Conservation (phyloP, 169 alveolate genomes). For the Nephromyces sp. region DNA sequence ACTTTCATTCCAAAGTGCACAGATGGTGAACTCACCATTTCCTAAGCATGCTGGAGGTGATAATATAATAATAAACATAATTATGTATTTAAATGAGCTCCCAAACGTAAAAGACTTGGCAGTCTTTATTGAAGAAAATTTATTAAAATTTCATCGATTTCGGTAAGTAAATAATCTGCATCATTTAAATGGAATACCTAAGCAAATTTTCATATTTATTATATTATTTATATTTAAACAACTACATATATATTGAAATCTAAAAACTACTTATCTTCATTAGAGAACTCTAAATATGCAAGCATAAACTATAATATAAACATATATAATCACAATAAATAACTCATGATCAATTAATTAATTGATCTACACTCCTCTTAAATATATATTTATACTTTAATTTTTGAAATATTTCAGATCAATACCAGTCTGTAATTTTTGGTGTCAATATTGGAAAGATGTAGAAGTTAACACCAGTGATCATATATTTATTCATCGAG, state of each 20-base stretch:
- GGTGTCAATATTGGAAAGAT: constrained; percentile 1
- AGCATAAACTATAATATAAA: background rate
- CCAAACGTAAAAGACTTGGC: background rate
- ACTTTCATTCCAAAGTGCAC: background rate
- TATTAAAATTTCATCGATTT: background rate
- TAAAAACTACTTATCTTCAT: background rate
- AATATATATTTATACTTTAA: background rate
- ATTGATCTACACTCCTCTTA: background rate
- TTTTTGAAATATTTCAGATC: background rate
- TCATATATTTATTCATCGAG: background rate
- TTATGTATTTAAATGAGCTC: background rate
- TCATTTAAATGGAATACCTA: background rate
- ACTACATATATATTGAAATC: background rate
- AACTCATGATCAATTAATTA: background rate
- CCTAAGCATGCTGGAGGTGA: background rate
- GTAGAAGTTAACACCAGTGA: background rate
- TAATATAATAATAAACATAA: background rate
- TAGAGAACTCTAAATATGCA: background rate
- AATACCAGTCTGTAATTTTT: background rate
- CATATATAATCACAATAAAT: background rate
- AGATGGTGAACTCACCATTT: background rate
- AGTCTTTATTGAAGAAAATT: background rate
- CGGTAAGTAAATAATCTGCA: background rate
- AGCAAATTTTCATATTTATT: background rate
- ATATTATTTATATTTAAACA: background rate